Evolutionary conservation across 2,329 filamentous ascomycete species (phyloP).

Genomic region (Colletotrichum shisoi): DNA sequence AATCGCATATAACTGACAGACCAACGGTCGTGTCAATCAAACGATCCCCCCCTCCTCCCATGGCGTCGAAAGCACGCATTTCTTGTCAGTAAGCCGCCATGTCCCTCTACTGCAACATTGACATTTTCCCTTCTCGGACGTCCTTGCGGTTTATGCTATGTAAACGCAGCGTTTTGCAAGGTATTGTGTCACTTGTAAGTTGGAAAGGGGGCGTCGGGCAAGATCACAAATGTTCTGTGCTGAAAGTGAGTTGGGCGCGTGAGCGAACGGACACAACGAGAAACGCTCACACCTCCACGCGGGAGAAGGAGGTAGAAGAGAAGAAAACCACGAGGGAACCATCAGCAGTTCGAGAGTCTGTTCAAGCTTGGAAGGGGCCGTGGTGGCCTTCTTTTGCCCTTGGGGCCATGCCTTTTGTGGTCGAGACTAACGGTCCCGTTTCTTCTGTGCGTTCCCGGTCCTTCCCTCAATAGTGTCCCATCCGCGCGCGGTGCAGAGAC

Average conservation of each 20-base stretch:
- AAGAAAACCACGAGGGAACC: neutral
- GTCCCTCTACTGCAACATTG: conserved; percentile 2
- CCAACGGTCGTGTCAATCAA: conserved; percentile 14
- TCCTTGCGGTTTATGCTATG: conserved; percentile 19
- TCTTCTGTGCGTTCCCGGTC: conserved; percentile 2
- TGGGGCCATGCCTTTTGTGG: conserved; percentile 15
- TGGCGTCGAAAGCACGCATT: neutral
- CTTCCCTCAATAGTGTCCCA: neutral
- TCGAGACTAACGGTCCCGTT: conserved; percentile 9
- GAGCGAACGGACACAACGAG: neutral
- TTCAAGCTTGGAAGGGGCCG: conserved; percentile 10
- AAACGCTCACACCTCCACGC: neutral
- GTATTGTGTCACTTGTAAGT: neutral
- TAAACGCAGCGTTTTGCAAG: neutral
- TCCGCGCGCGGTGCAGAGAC: neutral
- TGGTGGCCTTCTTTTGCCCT: conserved; percentile 30
- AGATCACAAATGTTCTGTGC: conserved; percentile 7
- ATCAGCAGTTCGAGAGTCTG: conserved; percentile 19
- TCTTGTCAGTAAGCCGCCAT: conserved; percentile 13
- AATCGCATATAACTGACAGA: conserved; percentile 1
- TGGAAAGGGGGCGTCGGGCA: neutral
- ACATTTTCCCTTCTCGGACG: neutral
- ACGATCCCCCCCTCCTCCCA: conserved; percentile 1
- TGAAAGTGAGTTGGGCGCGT: neutral
- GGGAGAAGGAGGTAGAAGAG: neutral